Base-by-base conservation (phyloP, 495 filamentous ascomycete genomes). In the Halenospora varia region DNA sequence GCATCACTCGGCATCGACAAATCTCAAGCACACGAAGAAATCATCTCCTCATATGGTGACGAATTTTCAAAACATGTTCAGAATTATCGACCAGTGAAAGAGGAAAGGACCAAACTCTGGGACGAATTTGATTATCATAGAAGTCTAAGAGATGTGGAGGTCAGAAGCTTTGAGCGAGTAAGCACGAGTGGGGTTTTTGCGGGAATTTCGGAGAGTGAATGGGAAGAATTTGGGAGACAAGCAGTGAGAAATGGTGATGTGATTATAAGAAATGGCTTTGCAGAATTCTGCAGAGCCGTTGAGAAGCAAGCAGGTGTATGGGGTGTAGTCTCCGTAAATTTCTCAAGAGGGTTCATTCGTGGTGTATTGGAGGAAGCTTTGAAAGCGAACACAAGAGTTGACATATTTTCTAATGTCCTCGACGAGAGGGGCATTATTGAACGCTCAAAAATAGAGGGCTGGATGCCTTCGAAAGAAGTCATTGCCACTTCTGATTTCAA, bases 321-420 rank as follows among this genome's bases (percentile, higher is more conserved):
- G 48, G 63, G 52, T 15, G 45, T 62, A 8, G 48, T 62, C 10
- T 62, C 59, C 2, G 63, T 65, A 29, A 65, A 62, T 48, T 65
- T 59, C 20, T 60, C 52, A 10, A 48, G 45, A 9, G 26, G 50
- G 40, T 65, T 62, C 23, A 60, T 65, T 29, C 25, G 46, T 22
- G 62, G 62, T 1, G 58, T 65, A 35, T 20, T 65, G 51, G 48
- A 45, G 18, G 51, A 45, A 13, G 17, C 22, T 42, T 19, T 13
- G 1, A 40, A 42, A 6, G 42, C 17, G 0, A 22, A 2, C 8
- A 18, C 25, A 0, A 24, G 25, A 13, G 26, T 59, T 48, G 29
- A 39, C 23, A 39, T 65, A 25, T 3, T 61, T 39, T 48, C 62
- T 15, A 65, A 65, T 55, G 10, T 18, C 20, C 20, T 44, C 13